Evolutionary conservation across 78 protist species (phyloP).

Genomic region (Isochrysis galbana): DNA sequence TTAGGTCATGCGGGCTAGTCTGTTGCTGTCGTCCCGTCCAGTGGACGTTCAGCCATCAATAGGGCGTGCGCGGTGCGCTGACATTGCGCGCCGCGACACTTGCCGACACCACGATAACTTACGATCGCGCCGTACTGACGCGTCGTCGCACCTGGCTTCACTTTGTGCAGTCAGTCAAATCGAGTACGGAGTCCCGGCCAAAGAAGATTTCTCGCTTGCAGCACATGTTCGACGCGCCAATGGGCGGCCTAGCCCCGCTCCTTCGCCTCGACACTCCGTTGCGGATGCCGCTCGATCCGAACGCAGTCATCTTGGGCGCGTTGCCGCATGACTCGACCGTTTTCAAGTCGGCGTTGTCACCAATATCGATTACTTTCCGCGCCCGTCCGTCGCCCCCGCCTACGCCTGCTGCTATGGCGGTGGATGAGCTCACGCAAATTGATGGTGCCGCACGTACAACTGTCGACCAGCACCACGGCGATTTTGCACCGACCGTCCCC

Average conservation of each 20-base stretch:
- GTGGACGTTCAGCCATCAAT: too few relatives aligned
- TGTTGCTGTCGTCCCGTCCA: too few relatives aligned
- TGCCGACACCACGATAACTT: too few relatives aligned
- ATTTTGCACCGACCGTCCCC: too few relatives aligned
- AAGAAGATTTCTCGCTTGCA: constrained; percentile 31
- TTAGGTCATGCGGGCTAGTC: too few relatives aligned
- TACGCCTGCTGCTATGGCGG: not conserved
- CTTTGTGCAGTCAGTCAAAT: constrained; percentile 8
- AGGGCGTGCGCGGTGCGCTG: too few relatives aligned
- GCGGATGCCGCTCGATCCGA: constrained; percentile 47
- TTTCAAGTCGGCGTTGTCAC: not conserved
- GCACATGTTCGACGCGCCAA: not conserved
- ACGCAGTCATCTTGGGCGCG: not conserved
- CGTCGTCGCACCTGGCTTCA: too few relatives aligned
- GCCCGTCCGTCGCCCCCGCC: not conserved
- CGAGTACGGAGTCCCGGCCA: not conserved
- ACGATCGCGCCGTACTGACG: too few relatives aligned
- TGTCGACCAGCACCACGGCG: too few relatives aligned
- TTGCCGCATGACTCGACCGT: not conserved
- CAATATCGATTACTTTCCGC: not conserved
- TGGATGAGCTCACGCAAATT: too few relatives aligned
- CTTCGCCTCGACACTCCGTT: not conserved
- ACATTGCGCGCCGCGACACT: too few relatives aligned
- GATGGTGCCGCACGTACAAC: too few relatives aligned
- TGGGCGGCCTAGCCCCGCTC: not conserved